phyloP scores from a whole-genome alignment of 148 eudicot species.

The Heliamphora exappendiculata region DNA sequence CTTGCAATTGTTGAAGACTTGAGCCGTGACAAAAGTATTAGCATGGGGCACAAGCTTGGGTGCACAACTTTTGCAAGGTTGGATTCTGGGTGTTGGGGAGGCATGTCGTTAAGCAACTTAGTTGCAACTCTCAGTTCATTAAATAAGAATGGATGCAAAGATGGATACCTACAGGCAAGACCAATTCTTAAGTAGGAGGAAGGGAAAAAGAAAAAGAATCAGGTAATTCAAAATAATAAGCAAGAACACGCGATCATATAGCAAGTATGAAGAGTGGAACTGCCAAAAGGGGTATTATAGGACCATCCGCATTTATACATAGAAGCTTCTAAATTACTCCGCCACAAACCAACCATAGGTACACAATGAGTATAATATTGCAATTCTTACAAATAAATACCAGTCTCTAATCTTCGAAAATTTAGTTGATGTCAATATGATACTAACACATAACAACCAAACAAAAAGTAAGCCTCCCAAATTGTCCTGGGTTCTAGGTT shows the following conservation, averaged over 20 bases:
- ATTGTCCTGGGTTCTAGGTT: neutral
- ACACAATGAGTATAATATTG: neutral
- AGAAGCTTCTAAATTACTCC: neutral
- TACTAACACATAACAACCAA: too few relatives aligned
- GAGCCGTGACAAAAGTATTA: slow-evolving; percentile 83
- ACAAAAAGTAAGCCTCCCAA: too few relatives aligned
- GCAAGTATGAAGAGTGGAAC: neutral
- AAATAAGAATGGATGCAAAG: slow-evolving; percentile 69
- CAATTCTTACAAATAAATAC: neutral
- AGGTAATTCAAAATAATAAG: neutral
- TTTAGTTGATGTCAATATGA: neutral
- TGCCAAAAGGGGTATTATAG: neutral
- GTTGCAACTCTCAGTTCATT: slow-evolving; percentile 75
- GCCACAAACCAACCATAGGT: neutral
- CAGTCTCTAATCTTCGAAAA: neutral
- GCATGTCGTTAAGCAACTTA: slow-evolving; percentile 40
- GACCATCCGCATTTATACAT: neutral
- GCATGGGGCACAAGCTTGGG: slow-evolving; percentile 89
- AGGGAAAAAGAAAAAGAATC: neutral
- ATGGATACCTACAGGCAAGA: slow-evolving; percentile 62
- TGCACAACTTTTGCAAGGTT: slow-evolving; percentile 66
- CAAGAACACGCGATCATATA: neutral
- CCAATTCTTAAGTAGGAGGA: slow-evolving; percentile 6
- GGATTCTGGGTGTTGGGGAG: slow-evolving; percentile 39
- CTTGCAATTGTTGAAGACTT: slow-evolving; percentile 86